Conservation (phyloP, 2,329 filamentous ascomycete genomes). For the Trichoderma brevicompactum region DNA sequence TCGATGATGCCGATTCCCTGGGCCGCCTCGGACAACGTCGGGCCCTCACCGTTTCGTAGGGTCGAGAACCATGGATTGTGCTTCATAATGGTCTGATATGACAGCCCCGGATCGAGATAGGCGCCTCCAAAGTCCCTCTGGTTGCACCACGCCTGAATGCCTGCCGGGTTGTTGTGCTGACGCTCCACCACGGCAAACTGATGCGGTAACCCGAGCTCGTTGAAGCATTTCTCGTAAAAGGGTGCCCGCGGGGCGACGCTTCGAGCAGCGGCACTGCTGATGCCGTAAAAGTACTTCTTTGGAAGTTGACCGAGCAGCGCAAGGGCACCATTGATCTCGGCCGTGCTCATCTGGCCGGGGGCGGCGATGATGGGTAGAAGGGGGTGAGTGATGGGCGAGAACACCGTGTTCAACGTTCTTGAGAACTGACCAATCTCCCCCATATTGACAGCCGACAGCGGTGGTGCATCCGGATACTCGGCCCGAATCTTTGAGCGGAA, state of each 20-base stretch:
- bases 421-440: conserved; percentile 84
- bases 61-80: conserved; percentile 56
- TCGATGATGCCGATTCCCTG: conserved; percentile 80
- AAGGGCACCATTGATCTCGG: conserved; percentile 80
- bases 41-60: conserved; percentile 56
- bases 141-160: conserved; percentile 72
- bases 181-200: conserved; percentile 77
- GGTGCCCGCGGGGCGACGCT: conserved; percentile 72
- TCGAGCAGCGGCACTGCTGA: conserved; percentile 70
- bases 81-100: conserved; percentile 63
- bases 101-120: conserved; percentile 75
- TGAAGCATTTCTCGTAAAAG: conserved; percentile 85
- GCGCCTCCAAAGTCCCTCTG: conserved; percentile 80
- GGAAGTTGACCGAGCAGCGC: conserved; percentile 80
- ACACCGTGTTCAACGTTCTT: conserved; percentile 80
- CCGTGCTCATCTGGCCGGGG: conserved; percentile 81
- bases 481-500: conserved; percentile 77
- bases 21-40: conserved; percentile 73
- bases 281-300: conserved; percentile 79
- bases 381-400: conserved; percentile 86
- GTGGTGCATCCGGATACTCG: conserved; percentile 70
- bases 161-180: conserved; percentile 64
- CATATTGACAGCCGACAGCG: conserved; percentile 86
- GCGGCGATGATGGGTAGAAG: conserved; percentile 82
- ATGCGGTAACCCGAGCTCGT: conserved; percentile 83